These are phyloP conservation scores for Actinomucor elegans DNA, from an alignment of 371 early-diverging fungal genomes.

Conservation along the genomic window DNA sequence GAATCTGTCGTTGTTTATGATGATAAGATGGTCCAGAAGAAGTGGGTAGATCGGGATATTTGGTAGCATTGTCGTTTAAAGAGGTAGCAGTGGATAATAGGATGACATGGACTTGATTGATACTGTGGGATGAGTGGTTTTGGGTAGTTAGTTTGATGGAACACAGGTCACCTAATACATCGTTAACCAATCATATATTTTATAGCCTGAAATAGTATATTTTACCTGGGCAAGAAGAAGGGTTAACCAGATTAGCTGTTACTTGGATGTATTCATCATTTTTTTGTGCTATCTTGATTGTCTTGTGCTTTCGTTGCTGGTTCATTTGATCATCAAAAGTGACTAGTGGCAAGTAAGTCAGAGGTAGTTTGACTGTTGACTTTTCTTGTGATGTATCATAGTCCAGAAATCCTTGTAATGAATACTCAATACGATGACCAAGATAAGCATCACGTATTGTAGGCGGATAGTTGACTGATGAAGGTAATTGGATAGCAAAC, in stretches of 20 bases:
- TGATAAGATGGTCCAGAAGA: constrained; percentile 15
- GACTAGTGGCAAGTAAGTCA: constrained; percentile 44
- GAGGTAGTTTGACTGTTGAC: constrained; percentile 13
- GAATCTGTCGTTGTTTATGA: constrained; percentile 29
- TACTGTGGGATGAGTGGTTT: constrained; percentile 36
- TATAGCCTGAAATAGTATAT: neutral
- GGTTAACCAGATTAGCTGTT: constrained; percentile 31
- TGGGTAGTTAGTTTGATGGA: constrained; percentile 32
- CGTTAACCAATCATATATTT: constrained; percentile 1
- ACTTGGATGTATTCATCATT: constrained; percentile 23
- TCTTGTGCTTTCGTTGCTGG: constrained; percentile 4
- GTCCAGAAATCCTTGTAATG: constrained; percentile 31
- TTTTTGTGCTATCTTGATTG: constrained; percentile 9
- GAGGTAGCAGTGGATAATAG: constrained; percentile 29
- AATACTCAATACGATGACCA: constrained; percentile 39
- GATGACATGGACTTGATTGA: constrained; percentile 35
- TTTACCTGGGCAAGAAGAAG: constrained; percentile 47
- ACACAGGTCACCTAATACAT: constrained; percentile 39
- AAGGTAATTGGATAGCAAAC: constrained; percentile 46
- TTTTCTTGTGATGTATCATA: constrained; percentile 8
- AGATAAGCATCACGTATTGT: constrained; percentile 33
- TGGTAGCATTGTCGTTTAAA: neutral
- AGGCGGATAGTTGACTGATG: constrained; percentile 41
- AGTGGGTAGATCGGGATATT: constrained; percentile 7
- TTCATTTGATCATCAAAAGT: constrained; percentile 5